A percentile compares a stretch with the other conserved stretches of the same genome.
These are phyloP conservation scores for Silybum marianum DNA, from an alignment of 129 eudicot genomes.

Conservation along the genomic window DNA sequence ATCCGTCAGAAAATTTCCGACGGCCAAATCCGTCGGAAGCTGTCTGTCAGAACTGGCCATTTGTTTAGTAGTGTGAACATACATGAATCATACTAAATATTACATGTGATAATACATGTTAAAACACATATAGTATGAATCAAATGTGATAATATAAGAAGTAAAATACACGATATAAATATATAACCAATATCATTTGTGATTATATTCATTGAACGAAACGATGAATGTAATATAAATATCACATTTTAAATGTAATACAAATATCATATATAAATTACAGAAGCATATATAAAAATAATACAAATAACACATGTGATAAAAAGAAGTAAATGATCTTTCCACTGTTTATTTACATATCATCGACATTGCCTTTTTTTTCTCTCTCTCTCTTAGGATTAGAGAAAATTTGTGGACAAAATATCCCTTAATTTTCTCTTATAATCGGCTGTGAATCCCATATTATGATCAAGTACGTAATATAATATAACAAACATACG, in stretches of 20 bases:
- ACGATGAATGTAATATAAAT: too few relatives aligned
- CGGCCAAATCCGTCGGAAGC: too few relatives aligned
- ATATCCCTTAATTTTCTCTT: neutral
- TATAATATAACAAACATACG: too few relatives aligned
- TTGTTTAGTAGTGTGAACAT: too few relatives aligned
- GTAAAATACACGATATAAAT: neutral
- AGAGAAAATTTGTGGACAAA: neutral
- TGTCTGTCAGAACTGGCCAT: too few relatives aligned
- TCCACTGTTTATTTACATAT: neutral
- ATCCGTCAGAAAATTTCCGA: too few relatives aligned
- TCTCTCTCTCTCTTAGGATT: neutral
- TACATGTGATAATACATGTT: too few relatives aligned
- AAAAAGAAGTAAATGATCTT: neutral
- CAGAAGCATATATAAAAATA: neutral
- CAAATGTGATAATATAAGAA: neutral
- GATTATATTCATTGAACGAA: neutral
- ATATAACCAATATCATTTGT: neutral
- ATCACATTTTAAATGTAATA: neutral
- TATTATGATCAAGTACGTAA: too few relatives aligned
- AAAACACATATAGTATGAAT: neutral
- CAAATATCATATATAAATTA: neutral
- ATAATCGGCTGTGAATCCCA: too few relatives aligned
- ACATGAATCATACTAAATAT: too few relatives aligned
- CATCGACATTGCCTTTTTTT: neutral
- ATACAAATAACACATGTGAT: neutral